Evolutionary conservation across 768 basidiomycete genomes (phyloP).

Genomic region (Saitozyma podzolica): DNA sequence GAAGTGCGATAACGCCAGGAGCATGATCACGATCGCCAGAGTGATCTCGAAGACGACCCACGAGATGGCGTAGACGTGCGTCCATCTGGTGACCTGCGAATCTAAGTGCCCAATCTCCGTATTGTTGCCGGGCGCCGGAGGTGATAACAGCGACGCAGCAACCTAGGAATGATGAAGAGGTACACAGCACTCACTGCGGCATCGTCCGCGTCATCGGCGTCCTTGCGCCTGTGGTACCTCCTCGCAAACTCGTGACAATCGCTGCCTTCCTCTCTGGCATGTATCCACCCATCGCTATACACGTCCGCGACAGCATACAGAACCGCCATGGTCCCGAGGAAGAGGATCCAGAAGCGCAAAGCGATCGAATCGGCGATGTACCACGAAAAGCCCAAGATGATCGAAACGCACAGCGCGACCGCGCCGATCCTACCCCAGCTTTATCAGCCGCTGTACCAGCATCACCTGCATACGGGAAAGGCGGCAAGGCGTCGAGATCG

Average conservation of each 20-base stretch:
- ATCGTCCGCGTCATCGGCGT: background rate
- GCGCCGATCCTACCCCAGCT: background rate
- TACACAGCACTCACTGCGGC: background rate
- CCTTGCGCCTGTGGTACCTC: background rate
- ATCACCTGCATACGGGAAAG: background rate
- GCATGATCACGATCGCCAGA: slow-evolving; percentile 19
- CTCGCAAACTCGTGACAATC: slow-evolving; percentile 31
- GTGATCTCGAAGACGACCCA: slow-evolving; percentile 26
- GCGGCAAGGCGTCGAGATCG: background rate
- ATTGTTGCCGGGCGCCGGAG: background rate
- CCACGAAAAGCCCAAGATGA: slow-evolving; percentile 25
- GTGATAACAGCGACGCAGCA: background rate
- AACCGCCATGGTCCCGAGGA: slow-evolving; percentile 35
- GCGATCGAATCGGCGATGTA: slow-evolving; percentile 34
- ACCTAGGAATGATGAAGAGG: background rate
- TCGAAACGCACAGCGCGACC: slow-evolving; percentile 12
- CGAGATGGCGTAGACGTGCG: slow-evolving; percentile 24
- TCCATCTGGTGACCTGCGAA: background rate
- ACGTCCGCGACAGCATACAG: slow-evolving; percentile 42
- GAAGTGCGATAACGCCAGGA: slow-evolving; percentile 22
- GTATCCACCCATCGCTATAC: slow-evolving; percentile 28
- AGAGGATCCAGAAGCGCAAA: slow-evolving; percentile 40
- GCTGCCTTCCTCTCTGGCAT: slow-evolving; percentile 17
- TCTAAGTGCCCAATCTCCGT: background rate
- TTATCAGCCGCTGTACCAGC: background rate